Evolutionary conservation across 176 grass and related monocot species (phyloP), one percentile per base, ranked within the genome.

Genomic region (Oryza punctata): DNA sequence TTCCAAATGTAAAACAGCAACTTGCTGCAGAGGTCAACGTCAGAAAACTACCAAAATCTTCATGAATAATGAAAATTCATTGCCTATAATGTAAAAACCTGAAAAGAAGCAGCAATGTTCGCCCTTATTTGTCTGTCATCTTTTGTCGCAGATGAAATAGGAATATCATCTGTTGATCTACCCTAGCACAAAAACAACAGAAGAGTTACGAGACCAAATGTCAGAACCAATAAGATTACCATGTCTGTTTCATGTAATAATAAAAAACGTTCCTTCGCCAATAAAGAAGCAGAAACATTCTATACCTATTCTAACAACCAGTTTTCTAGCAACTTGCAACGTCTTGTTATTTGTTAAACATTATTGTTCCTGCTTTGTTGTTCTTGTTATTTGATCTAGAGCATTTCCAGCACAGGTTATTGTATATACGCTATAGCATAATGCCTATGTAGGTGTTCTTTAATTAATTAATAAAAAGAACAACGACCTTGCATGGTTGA

Each of bases 1-100:
- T 81, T 98, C 96, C 73, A 98, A 91, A 93, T 98, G 96, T 87
- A 98, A 86, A 70, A 98, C 93, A 90, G 96, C 93, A 83, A 95
- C 85, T 45, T 87, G 88, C 93, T 98, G 85, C 61, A 88, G 30
- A 87, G 25, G 30, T 69, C 28, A 71, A 77, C 37, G 81, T 83
- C 21, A 90, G 46, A 59, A 74, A 60, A 32, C 50, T 11, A 70
- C 43, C 3, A 24, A 61, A 79, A 77, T 78, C 32, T 32, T 26
- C 21, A 29, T 38, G 21, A 71, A 28, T 12, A 81, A 85, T 45
- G 8, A 80, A 57, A 15, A 25, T 69, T 60, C 14, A 67, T 52
- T 14, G 40, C 59, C 63, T 12, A 49, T 41, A 57, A 30, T 67
- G 65, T 33, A 50, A 37, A 93, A 93, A 98, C 96, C 93, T 98